Percentiles rank a stretch among this genome's conserved stretches.
These are phyloP conservation scores for Lichtheimia corymbifera DNA, from an alignment of 371 early-diverging fungal genomes.

Conservation along the genomic window DNA sequence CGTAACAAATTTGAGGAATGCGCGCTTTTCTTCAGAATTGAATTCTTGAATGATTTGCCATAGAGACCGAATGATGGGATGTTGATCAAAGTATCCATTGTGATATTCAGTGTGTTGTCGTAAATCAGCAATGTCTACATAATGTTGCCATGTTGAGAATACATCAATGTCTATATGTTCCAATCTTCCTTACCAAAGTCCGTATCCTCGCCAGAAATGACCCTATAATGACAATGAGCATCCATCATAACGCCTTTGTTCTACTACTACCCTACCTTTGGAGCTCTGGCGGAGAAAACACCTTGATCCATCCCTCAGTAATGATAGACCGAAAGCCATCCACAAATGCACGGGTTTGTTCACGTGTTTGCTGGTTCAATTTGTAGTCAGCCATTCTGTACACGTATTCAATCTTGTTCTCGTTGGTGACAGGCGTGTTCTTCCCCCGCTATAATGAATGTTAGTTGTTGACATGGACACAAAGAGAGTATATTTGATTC, in stretches of 20 bases:
- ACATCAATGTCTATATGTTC: neutral
- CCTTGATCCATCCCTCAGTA: conserved; percentile 63
- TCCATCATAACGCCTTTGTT: neutral
- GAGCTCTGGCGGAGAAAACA: conserved; percentile 81
- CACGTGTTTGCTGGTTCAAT: conserved; percentile 72
- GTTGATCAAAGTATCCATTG: conserved; percentile 77
- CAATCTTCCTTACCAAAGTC: conserved; percentile 52
- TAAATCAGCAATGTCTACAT: conserved; percentile 71
- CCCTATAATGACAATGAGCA: conserved; percentile 33
- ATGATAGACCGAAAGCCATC: conserved; percentile 72
- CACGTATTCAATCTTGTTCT: conserved; percentile 78
- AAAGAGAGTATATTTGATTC: conserved; percentile 11
- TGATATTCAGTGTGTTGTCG: conserved; percentile 83
- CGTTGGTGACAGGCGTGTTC: conserved; percentile 70
- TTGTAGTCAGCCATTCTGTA: conserved; percentile 82
- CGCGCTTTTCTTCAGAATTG: conserved; percentile 63
- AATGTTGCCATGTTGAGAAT: conserved; percentile 1
- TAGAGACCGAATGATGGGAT: conserved; percentile 74
- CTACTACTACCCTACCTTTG: conserved; percentile 51
- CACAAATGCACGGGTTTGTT: conserved; percentile 82
- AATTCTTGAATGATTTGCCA: conserved; percentile 80
- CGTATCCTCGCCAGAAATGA: conserved; percentile 78
- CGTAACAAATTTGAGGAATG: conserved; percentile 86
- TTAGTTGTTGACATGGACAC: neutral
- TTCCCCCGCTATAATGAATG: conserved; percentile 56